Base-by-base conservation (phyloP, 805 yeast genomes). In the Lachancea kluyveri region DNA sequence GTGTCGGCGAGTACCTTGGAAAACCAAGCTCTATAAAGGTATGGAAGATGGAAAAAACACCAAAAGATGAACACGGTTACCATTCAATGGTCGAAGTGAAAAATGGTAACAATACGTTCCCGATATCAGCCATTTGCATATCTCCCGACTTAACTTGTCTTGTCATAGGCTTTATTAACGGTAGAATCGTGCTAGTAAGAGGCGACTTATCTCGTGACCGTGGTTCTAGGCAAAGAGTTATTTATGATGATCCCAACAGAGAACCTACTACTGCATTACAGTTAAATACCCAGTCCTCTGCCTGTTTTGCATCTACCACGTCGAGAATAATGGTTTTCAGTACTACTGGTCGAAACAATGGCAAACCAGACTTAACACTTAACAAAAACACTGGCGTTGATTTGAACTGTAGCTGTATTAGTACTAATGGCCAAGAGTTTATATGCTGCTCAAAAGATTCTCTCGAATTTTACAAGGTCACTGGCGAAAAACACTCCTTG, bases 181-280 rank as follows among this genome's bases (percentile, higher is more conserved):
- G 98, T 2, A 68, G 76, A 13, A 86, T 88, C 2, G 63, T 88
- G 2, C 60, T 88, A 5, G 73, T 88, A 0, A 62, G 97, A 40
- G 98, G 98, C 6, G 97, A 92, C 54, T 56, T 92, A 19, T 43
- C 85, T 5, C 74, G 87, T 45, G 98, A 92, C 50, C 64, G 95
- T 37, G 97, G 97, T 0, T 77, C 95, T 7, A 73, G 92, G 42
- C 97, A 90, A 48, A 64, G 96, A 17, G 54, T 80, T 0, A 77
- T 88, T 1, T 84, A 77, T 50, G 84, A 80, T 37, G 72, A 78
- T 31, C 26, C 43, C 4, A 57, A 59, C 10, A 60, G 67, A 3
- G 92, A 85, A 29, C 95, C 96, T 1, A 70, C 92, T 12, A 90
- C 97, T 0, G 80, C 84, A 0, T 58, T 90, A 1, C 70, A 72